Evolutionary conservation across 208 protist species (phyloP).

Genomic region (Leishmania braziliensis): DNA sequence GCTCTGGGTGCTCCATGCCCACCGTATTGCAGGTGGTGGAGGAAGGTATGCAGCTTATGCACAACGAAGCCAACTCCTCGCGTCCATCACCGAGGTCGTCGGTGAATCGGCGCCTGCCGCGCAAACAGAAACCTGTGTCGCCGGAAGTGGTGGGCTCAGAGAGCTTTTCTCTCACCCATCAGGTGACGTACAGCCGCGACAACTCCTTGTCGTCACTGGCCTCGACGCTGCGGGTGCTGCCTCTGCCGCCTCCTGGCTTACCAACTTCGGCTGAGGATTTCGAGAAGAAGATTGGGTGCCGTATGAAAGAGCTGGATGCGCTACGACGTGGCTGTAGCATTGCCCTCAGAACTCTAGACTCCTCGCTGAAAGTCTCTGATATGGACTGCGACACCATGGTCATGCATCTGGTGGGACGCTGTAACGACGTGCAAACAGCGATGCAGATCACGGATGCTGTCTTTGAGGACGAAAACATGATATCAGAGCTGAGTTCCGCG

Average conservation of each 20-base stretch:
- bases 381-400: conserved; percentile 27
- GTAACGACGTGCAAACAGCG: conserved; percentile 40
- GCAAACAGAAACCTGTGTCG: conserved; percentile 40
- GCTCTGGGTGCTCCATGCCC: neutral
- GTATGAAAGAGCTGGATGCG: conserved; percentile 22
- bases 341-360: conserved; percentile 27
- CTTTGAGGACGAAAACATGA: conserved; percentile 15
- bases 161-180: conserved; percentile 22
- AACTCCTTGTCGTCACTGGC: neutral
- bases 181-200: neutral
- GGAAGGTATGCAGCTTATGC: neutral
- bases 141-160: conserved; percentile 20
- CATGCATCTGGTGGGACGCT: conserved; percentile 36
- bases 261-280: conserved; percentile 6
- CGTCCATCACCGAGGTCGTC: conserved; percentile 11
- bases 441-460: conserved; percentile 26
- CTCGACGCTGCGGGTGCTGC: conserved; percentile 8
- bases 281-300: conserved; percentile 5
- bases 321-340: conserved; percentile 33
- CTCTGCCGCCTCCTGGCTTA: conserved; percentile 4
- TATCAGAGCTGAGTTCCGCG: conserved; percentile 16
- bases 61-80: neutral
- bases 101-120: conserved; percentile 9
- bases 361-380: conserved; percentile 15
- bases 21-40: neutral